Percentiles rank a stretch among this genome's conserved stretches.
These are phyloP conservation scores for Yamadazyma olivae DNA, from an alignment of 805 yeast species.

Conservation along the genomic window DNA sequence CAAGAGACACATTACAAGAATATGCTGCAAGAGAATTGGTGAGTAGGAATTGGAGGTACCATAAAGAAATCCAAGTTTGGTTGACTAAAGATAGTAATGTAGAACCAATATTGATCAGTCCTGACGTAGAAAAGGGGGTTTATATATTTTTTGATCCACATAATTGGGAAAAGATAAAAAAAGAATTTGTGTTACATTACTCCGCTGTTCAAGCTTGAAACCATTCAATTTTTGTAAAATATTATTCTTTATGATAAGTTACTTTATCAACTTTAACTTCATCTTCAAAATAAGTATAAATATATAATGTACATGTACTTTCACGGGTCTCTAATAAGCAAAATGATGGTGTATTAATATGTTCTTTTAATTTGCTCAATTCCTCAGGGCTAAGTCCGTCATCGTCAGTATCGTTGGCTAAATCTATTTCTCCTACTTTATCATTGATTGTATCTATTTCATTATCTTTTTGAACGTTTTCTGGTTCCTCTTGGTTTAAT, in stretches of 20 bases:
- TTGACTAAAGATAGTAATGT: constrained; percentile 87
- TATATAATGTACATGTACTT: constrained; percentile 71
- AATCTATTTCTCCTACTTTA: not conserved
- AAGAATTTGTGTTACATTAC: constrained; percentile 57
- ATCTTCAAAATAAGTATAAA: constrained; percentile 75
- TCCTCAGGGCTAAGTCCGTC: constrained; percentile 10
- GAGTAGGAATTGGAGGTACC: constrained; percentile 94
- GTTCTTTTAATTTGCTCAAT: constrained; percentile 3
- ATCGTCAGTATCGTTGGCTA: not conserved
- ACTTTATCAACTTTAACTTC: constrained; percentile 92
- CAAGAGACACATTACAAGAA: constrained; percentile 90
- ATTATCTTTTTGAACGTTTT: constrained; percentile 2
- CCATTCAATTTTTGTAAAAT: constrained; percentile 1
- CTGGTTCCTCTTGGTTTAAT: constrained; percentile 11
- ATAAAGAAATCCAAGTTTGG: constrained; percentile 95
- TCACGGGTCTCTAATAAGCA: constrained; percentile 87
- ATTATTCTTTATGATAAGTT: constrained; percentile 29
- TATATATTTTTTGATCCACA: constrained; percentile 94
- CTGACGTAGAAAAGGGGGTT: constrained; percentile 87
- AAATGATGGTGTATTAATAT: constrained; percentile 70
- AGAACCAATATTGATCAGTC: constrained; percentile 78
- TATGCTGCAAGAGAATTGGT: constrained; percentile 89
- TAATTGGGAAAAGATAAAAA: constrained; percentile 90
- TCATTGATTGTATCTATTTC: not conserved
- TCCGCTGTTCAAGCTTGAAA: constrained; percentile 30